Evolutionary conservation across 345 rosid species (phyloP).

Genomic region (Clarkia xantiana): DNA sequence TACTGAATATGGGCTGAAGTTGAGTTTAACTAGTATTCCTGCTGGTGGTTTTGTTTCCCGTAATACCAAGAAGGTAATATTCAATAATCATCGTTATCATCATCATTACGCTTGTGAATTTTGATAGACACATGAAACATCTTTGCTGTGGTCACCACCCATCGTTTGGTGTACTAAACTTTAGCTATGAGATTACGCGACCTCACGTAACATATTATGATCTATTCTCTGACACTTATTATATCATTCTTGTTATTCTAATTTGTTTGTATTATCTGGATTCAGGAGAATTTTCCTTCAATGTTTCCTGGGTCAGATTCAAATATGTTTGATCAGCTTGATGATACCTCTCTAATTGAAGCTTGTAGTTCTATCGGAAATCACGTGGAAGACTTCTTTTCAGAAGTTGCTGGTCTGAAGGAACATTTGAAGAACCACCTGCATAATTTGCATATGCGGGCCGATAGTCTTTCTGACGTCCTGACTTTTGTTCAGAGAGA

Average conservation of each 20-base stretch:
- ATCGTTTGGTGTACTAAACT: no score
- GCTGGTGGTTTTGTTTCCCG: neutral
- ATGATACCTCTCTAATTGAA: constrained; percentile 21
- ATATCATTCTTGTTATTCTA: constrained; percentile 1
- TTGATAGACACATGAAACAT: no score
- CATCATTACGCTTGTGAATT: no score
- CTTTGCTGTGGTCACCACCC: no score
- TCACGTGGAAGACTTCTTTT: constrained; percentile 37
- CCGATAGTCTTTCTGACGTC: constrained; percentile 25
- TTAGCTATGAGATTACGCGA: neutral
- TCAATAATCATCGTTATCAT: no score
- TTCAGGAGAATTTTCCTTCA: constrained; percentile 31
- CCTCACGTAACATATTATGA: neutral
- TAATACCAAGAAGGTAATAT: neutral
- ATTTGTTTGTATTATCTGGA: constrained; percentile 7
- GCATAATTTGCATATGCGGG: constrained; percentile 33
- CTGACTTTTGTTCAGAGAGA: constrained; percentile 24
- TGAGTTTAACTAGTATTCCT: constrained; percentile 16
- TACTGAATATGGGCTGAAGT: constrained; percentile 17
- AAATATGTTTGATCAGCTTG: constrained; percentile 26
- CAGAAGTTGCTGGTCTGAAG: constrained; percentile 28
- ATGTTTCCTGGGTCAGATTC: constrained; percentile 25
- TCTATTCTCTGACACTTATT: neutral
- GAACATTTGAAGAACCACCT: constrained; percentile 38
- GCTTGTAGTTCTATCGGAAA: constrained; percentile 29